Conservation (phyloP, 1,284 basidiomycete genomes). For the Puccinia triticina region DNA sequence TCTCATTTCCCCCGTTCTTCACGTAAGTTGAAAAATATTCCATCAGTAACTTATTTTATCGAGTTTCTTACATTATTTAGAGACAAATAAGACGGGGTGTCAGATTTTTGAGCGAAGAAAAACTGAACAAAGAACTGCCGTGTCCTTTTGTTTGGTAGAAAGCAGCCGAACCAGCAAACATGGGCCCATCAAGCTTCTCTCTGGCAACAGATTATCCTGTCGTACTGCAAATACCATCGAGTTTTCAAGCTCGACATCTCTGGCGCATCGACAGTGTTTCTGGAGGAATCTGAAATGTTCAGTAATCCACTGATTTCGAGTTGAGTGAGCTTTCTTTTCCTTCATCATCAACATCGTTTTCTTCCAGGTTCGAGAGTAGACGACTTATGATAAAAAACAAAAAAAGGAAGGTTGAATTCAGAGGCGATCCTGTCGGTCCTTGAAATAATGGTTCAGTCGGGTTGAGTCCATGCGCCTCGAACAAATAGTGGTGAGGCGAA, state of each 20-base stretch:
- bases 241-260: slow-evolving; percentile 20
- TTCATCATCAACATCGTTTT: neutral
- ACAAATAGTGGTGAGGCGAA: neutral
- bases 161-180: slow-evolving; percentile 49
- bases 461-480: neutral
- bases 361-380: neutral
- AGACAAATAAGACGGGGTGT: neutral
- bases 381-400: no score
- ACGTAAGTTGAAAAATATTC: slow-evolving; percentile 19
- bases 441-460: slow-evolving; percentile 41
- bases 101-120: neutral
- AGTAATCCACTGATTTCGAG: slow-evolving; percentile 25
- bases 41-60: neutral
- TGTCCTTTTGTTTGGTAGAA: slow-evolving; percentile 10
- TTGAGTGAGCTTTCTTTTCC: slow-evolving; percentile 16
- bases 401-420: slow-evolving; percentile 22
- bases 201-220: slow-evolving; percentile 47
- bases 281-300: slow-evolving; percentile 27
- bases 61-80: neutral
- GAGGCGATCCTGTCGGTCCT: slow-evolving; percentile 15
- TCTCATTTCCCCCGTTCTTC: slow-evolving; percentile 46
- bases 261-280: neutral
- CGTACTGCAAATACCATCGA: slow-evolving; percentile 41
- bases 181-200: slow-evolving; percentile 39
- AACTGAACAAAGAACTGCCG: neutral